Base-by-base conservation (phyloP, 1,139 yeast genomes). In the Lodderomyces pseudojiufengensis region DNA sequence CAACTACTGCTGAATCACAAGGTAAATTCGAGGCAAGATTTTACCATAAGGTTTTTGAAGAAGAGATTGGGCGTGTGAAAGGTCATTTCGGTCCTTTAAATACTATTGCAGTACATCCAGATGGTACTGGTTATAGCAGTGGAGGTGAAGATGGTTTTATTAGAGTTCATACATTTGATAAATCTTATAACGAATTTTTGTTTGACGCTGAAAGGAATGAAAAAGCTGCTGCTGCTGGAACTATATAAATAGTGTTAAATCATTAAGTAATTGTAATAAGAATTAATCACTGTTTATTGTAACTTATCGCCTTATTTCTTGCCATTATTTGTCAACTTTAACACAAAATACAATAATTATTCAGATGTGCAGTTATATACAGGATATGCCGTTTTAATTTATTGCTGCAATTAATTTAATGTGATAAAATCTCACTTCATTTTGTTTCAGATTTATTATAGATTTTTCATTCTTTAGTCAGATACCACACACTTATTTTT, bases 11-110 rank as follows among this genome's bases (percentile, higher is more conserved):
- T 32, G 84, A 94, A 45, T 76, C 85, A 37, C 96, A 92, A 63
- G 98, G 98, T 70, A 87, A 87, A 59, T 92, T 92, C 63, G 98
- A 92, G 68, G 95, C 97, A 30, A 79, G 96, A 66, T 85, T 92
- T 62, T 88, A 83, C 68, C 97, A 94, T 66, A 92, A 92, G 69
- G 77, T 92, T 42, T 92, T 90, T 61, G 84, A 84, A 60, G 97
- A 92, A 58, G 97, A 90, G 62, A 81, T 92, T 52, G 98, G 98
- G 48, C 83, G 97, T 66, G 94, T 92, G 39, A 86, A 85, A 66
- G 98, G 98, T 43, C 99, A 94, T 71, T 92, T 92, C 75, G 99
- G 98, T 73, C 99, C 98, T 34, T 78, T 92, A 57, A 92, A 94
- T 69, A 81, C 87, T 46, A 75, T 94, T 46, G 95, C 96, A 29